Evolutionary conservation across 192 early-diverging fungal genomes (phyloP), one percentile per base, ranked within the genome.

Genomic region (Umbelopsis ramanniana): DNA sequence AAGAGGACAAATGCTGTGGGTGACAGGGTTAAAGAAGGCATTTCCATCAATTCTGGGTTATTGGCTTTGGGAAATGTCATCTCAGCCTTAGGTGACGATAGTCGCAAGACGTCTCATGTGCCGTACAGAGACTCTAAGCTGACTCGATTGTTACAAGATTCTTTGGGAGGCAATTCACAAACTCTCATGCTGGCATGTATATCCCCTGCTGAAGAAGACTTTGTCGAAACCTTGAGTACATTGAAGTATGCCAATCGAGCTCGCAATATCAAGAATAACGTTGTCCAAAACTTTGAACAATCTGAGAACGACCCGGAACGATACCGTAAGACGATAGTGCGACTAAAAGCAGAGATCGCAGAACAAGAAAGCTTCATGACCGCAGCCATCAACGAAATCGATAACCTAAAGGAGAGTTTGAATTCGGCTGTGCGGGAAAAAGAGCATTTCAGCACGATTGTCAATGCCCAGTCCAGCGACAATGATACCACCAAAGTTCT

Each of bases 81-180:
- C 48, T 93, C 91, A 22, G 98, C 97, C 3, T 87, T 99, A 17
- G 95, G 95, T 38, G 97, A 97, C 72, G 82, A 88, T 55, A 45
- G 85, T 15, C 83, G 88, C 38, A 82, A 83, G 33, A 83, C 79
- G 4, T 81, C 85, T 9, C 95, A 98, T 69, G 89, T 99, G 12
- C 98, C 98, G 15, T 99, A 98, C 73, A 91, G 98, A 76, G 97
- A 99, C 78, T 93, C 91, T 19, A 99, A 99, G 80, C 83, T 99
- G 23, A 99, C 98, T 0, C 88, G 96, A n/a, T 87, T 99, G 82
- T 91, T 99, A 71, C 96, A 98, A 80, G 97, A 98, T 83, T 94
- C 92, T 14, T 82, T 99, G 48, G 98, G 98, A 54, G 98, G 98
- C 46, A 98, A 94, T 76, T 91, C 82, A 73, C 93, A 93, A 72